Base-by-base conservation (phyloP, 805 yeast species). In the Yueomyces sinensis region DNA sequence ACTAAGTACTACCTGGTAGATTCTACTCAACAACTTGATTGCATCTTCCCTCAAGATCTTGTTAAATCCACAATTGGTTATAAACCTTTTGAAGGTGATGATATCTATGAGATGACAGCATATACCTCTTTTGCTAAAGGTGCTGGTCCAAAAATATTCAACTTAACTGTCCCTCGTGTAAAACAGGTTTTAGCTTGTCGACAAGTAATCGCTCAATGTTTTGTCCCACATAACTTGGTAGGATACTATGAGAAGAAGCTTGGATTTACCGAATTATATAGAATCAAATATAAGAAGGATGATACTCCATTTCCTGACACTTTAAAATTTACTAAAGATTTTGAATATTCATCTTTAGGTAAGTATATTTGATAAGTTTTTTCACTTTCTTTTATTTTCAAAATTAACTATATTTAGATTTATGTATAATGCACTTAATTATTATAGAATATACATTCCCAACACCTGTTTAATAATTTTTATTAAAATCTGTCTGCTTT, bases 181-280 rank as follows among this genome's bases (percentile, higher is more conserved):
- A 28, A 39, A 0, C 49, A 40, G 13, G 14, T 6, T 20, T 30
- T 32, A 7, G 9, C 19, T 9, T 29, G 30, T 17, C 13, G 18
- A 5, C 29, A 17, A 7, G 33, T 65, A 16, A 42, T 56, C 38
- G 68, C 68, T 1, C 59, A 58, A 23, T 72, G 65, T 17, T 65
- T 74, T 17, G 56, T 56, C 13, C 72, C 70, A 37, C 82, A 74
- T 50, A 44, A 61, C 4, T 49, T 74, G 32, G 66, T 58, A 2
- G 56, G 49, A 2, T 72, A 63, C 48, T 74, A 74, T 42, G 45
- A 49, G 4, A 37, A 46, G 1, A 53, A 54, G 17, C 61, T 68
- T 36, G 63, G 66, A 0, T 74, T 66, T 38, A 32, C 9, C 1
- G 46, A 43, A 23, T 22, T 22, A 7, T 7, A 22, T 22, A 22